Percentiles rank a stretch among this genome's conserved stretches.
phyloP scores from a whole-genome alignment of 192 early-diverging fungal genomes.

The Lobulomyces angularis region DNA sequence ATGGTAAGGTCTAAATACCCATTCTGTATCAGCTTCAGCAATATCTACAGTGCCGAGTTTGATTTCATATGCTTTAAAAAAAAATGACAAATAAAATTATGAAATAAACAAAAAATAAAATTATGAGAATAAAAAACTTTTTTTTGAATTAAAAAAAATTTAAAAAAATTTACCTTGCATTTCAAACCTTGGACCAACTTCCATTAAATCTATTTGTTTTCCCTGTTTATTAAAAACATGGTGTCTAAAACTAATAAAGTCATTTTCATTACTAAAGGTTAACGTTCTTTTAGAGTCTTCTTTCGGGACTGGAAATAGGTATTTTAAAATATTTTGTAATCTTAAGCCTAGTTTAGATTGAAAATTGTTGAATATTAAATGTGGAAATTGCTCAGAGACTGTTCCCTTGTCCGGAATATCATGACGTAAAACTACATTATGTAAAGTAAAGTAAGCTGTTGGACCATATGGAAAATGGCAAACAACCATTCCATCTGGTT shows the following conservation, averaged over 20 bases:
- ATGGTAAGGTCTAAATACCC: constrained; percentile 86
- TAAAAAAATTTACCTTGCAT: constrained; percentile 58
- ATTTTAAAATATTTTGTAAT: constrained; percentile 81
- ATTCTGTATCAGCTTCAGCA: constrained; percentile 90
- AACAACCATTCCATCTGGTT: constrained; percentile 78
- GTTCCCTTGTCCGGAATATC: constrained; percentile 94
- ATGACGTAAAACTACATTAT: constrained; percentile 94
- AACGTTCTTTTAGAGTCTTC: constrained; percentile 90
- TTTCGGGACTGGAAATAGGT: constrained; percentile 95
- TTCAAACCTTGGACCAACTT: constrained; percentile 97
- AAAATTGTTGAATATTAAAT: constrained; percentile 93
- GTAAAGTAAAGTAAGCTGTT: constrained; percentile 92
- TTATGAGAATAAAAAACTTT: background rate
- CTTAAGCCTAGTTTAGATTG: constrained; percentile 72
- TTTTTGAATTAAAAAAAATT: background rate
- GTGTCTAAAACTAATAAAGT: constrained; percentile 96
- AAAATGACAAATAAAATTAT: background rate
- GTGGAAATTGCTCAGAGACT: constrained; percentile 93
- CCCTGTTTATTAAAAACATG: constrained; percentile 88
- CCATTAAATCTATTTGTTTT: constrained; percentile 84
- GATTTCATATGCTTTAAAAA: constrained; percentile 80
- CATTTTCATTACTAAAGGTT: constrained; percentile 92
- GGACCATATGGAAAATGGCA: constrained; percentile 96
- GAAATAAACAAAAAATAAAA: background rate
- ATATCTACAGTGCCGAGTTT: constrained; percentile 88